Evolutionary conservation across 1,284 basidiomycete species (phyloP), one percentile per base, ranked within the genome.

Genomic region (Puccinia novopanici): DNA sequence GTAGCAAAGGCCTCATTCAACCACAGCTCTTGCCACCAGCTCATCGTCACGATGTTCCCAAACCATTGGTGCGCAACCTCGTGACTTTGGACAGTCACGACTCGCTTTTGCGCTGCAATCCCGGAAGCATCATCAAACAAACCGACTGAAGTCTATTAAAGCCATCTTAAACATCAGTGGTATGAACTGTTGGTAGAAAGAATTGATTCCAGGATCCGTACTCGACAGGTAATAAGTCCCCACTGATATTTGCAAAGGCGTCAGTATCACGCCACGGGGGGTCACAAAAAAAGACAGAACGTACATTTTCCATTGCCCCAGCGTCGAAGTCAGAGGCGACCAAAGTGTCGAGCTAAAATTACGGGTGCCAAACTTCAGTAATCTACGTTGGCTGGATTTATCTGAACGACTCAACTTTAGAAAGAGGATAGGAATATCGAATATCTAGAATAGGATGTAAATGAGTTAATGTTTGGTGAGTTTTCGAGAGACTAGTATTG

Each of bases 221-320:
- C 76, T 45, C 79, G 55, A 68, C 79, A 81, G 45, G 79, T 81
- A 77, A 83, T 83, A 6, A 83, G 73, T 34, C 81, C 81, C 75
- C 77, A 80, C 65, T 74, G 17, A 10, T 48, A 48, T 50, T 48
- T 61, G 52, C 13, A 45, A 19, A 27, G 37, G n/a, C 42, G 55
- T 74, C 42, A 74, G 72, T 74, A 34, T 24, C 24, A 27, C 17
- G 19, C 27, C 13, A 61, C 5, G 22, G 3, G 34, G 34, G 42
- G 30, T 42, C 24, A 54, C 0, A 42, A 45, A 67, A 45, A 71
- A 22, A 34, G 34, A 19, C 1, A 22, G 4, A 1, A 37, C 84
- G 84, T 83, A 86, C 84, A 86, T 97, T 97, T 87, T 98, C 94
- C 94, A 95, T 96, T 2, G 94, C 94, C 75, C 93, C 93, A 48